Base-by-base conservation (phyloP, 257 asterid genomes). In the Apocynum venetum region DNA sequence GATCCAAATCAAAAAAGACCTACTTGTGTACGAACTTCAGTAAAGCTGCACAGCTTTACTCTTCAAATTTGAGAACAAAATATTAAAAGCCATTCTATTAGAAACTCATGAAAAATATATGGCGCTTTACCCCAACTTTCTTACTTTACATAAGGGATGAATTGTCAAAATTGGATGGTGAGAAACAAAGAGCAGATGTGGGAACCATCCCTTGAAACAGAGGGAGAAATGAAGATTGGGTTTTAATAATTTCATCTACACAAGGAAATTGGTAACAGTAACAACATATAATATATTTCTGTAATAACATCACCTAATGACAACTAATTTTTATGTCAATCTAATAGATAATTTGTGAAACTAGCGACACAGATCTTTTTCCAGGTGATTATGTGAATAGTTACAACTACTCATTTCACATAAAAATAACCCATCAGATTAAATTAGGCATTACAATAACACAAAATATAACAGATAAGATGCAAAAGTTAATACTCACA, bases 401-500 rank as follows among this genome's bases (percentile, higher is more conserved):
- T 67, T 13, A 38, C n/a, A 66, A 66, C 51, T 15, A 19, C 53
- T 63, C 15, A 43, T 68, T 17, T 68, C 36, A 8, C 36, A 43
- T 17, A 36, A 68, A 68, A 43, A 68, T 68, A 19, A 43, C 19
- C 53, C 36, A 43, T 68, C 17, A 44, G 73, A 19, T 6, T 43
- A 8, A 41, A 68, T 68, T 43, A 17, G 53, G 46, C 7, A 55
- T 12, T 31, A 11, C 19, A 31, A 25, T 13, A 51, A 17, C 38
- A 43, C 41, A 15, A 46, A 66, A 46, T 2, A 51, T 10, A 20
- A 66, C 10, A 38, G 36, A 51, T 7, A 63, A 65, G 40, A n/a
- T 8, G 51, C 40, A 63, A 53, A 44, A 78, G 35, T 48, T 73
- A 81, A 13, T 31, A 83, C 99, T 88, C 79, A 91, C 98, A 69